Evolutionary conservation across 2,329 filamentous ascomycete species (phyloP).

Genomic region (Corniculantispora saksenae): DNA sequence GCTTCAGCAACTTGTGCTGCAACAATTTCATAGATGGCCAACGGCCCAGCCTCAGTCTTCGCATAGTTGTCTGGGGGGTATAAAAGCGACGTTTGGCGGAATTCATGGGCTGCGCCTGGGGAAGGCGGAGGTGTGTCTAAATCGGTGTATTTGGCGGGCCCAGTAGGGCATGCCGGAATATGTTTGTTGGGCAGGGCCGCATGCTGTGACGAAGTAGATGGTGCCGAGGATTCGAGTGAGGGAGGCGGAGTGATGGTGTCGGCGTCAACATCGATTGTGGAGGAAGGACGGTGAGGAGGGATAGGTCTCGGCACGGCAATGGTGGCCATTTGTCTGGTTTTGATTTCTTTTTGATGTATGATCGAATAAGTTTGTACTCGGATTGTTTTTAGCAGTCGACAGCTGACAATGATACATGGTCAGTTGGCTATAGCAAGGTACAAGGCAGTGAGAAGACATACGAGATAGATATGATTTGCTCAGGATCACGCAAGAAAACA

Average conservation of each 20-base stretch:
- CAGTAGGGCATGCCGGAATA: constrained; percentile 83
- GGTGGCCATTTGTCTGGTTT: constrained; percentile 48
- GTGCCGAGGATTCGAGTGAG: constrained; percentile 37
- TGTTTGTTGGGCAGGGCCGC: constrained; percentile 78
- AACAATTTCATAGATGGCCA: constrained; percentile 73
- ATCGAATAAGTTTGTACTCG: not conserved
- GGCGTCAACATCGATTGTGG: constrained; percentile 35
- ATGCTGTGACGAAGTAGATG: constrained; percentile 26
- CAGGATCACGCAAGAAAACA: constrained; percentile 18
- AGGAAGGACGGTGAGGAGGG: constrained; percentile 45
- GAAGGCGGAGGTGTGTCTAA: constrained; percentile 67
- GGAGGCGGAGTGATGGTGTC: constrained; percentile 41
- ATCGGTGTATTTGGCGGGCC: constrained; percentile 57
- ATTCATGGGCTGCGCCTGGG: constrained; percentile 55
- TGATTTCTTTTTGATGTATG: not conserved
- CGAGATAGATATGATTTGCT: constrained; percentile 3
- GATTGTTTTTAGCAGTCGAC: not conserved
- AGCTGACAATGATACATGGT: not conserved
- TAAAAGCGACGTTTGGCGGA: constrained; percentile 67
- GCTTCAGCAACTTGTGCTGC: constrained; percentile 69
- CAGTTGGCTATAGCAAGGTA: not conserved
- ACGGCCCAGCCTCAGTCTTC: constrained; percentile 48
- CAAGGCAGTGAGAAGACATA: not conserved
- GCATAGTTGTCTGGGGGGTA: constrained; percentile 70
- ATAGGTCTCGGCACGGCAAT: constrained; percentile 54